phyloP scores from a whole-genome alignment of 2,329 filamentous ascomycete species.

The Acephala macrosclerotiorum region DNA sequence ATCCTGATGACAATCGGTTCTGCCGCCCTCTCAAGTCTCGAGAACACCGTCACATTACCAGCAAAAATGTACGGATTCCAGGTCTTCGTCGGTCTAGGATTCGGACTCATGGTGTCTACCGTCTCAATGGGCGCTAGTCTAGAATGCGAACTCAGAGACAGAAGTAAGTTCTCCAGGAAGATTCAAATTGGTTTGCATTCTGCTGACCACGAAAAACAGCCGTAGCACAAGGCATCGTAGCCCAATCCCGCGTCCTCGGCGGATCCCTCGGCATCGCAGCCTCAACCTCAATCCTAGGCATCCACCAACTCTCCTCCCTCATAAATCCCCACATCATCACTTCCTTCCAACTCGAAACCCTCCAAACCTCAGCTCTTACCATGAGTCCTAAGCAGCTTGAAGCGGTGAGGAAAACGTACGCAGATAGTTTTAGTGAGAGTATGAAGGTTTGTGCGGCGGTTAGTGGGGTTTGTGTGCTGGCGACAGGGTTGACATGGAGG shows the following conservation, averaged over 20 bases:
- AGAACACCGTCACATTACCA: slow-evolving; percentile 19
- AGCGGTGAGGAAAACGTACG: slow-evolving; percentile 31
- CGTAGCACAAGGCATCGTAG: slow-evolving; percentile 65
- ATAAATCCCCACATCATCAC: slow-evolving; percentile 14
- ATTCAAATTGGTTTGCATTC: background rate
- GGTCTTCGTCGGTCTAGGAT: slow-evolving; percentile 63
- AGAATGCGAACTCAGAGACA: slow-evolving; percentile 50
- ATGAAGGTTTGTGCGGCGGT: slow-evolving; percentile 37
- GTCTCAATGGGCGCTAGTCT: slow-evolving; percentile 60
- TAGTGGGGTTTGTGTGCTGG: slow-evolving; percentile 28
- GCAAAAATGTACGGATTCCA: slow-evolving; percentile 57
- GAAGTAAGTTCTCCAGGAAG: slow-evolving; percentile 44
- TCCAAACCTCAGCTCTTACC: slow-evolving; percentile 13
- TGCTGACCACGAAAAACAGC: slow-evolving; percentile 44
- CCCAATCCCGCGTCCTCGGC: slow-evolving; percentile 66
- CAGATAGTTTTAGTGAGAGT: slow-evolving; percentile 33
- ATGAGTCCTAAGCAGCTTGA: slow-evolving; percentile 26
- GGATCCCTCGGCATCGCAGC: slow-evolving; percentile 65
- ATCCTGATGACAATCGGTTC: slow-evolving; percentile 60
- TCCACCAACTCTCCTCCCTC: slow-evolving; percentile 25
- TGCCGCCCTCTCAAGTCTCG: slow-evolving; percentile 54
- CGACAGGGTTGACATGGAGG: slow-evolving; percentile 21
- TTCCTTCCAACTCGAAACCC: slow-evolving; percentile 20
- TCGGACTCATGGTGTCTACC: slow-evolving; percentile 54
- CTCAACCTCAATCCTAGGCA: slow-evolving; percentile 62